Base-by-base conservation (phyloP, 306 rosid genomes). In the Castanopsis chinensis region DNA sequence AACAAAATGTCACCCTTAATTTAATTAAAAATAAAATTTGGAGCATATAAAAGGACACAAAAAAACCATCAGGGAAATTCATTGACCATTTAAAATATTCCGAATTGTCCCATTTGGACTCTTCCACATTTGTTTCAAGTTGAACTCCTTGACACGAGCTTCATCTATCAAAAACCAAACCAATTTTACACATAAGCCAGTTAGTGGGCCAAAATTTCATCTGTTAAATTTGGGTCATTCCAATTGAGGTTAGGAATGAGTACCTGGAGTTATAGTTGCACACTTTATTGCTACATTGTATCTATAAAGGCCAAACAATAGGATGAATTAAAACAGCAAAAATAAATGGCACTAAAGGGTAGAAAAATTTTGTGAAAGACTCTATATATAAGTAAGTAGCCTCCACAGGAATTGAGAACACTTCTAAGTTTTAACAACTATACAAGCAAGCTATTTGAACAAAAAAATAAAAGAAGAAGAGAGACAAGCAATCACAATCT, bases 31-130 rank as follows among this genome's bases (percentile, higher is more conserved):
- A 30, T 30, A 18, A 65, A 2, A 37, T 49, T 10, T 7, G 89
- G 25, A 85, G 35, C 20, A 63, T 15, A 63, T 5, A 63, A 13
- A 19, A 63, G 75, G 78, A 79, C 70, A 56, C 56, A 58, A 68
- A 32, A 76, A 58, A 57, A 17, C 57, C 49, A 51, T 65, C 43
- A 65, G 79, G 28, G 64, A 78, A 56, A 67, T 76, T 68, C 63
- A 59, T 77, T 78, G 78, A 95, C 99, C 99, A 77, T 95, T 93
- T 89, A 95, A 86, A 86, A 95, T 95, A 79, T 95, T 95, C 89
- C 99, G 90, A 75, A 95, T 95, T 41, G 99, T 93, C 71, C 99
- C 99, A 81, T 95, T 95, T 79, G 99, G 99, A 89, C 99, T 95
- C 90, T 69, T 95, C 99, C 99, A 95, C 99, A 95, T 95, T 5